Conservation (phyloP, 768 basidiomycete genomes). For the Pleurotus tuber-regium region DNA sequence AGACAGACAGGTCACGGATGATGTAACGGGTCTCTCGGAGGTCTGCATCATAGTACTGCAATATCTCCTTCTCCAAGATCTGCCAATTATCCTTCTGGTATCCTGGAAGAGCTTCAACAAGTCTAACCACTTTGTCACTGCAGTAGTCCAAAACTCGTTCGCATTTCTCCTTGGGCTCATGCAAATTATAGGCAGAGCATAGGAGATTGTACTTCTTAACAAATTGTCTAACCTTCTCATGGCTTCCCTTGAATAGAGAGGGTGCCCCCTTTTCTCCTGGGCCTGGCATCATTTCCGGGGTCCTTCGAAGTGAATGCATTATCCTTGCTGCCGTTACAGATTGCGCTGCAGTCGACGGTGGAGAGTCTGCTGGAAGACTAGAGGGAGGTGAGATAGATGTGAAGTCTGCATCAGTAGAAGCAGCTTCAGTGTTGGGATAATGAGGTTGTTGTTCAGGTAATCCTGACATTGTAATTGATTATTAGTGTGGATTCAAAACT, state of each 20-base stretch:
- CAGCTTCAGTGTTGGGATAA: too few species aligned
- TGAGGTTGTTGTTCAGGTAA: too few species aligned
- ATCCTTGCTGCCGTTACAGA: too few species aligned
- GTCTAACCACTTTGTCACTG: not conserved
- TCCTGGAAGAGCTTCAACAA: not conserved
- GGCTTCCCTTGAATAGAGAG: not conserved
- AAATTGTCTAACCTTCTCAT: slow-evolving; percentile 2
- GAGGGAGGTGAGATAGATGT: too few species aligned
- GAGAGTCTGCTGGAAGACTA: too few species aligned
- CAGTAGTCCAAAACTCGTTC: not conserved
- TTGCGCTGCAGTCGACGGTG: too few species aligned
- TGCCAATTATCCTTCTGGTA: not conserved
- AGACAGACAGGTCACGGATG: not conserved
- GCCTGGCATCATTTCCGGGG: slow-evolving; percentile 5
- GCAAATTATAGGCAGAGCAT: not conserved
- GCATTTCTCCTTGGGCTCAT: not conserved
- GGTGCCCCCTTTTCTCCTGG: slow-evolving; percentile 1
- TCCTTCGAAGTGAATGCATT: not conserved
- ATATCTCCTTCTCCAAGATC: not conserved
- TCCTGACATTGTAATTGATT: too few species aligned
- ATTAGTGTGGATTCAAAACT: too few species aligned
- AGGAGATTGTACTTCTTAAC: not conserved
- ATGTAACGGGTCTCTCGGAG: not conserved
- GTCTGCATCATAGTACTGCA: slow-evolving; percentile 4
- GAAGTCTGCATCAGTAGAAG: too few species aligned